Conservation (phyloP, 768 basidiomycete species). For the Leccinum obscurum region DNA sequence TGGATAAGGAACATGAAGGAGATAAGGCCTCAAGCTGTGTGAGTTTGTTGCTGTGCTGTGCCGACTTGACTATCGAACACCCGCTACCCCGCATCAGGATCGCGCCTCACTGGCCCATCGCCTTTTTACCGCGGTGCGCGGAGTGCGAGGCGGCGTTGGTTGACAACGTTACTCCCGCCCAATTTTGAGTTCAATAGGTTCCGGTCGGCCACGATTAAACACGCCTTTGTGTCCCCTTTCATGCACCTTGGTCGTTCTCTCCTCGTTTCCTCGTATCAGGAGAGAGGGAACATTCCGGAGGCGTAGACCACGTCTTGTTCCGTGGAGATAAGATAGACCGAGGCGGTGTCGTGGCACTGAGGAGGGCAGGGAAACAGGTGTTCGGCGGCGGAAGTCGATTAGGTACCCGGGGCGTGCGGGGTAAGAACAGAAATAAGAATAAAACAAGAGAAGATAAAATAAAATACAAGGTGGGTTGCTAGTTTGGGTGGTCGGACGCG, state of each 20-base stretch:
- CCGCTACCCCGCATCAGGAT: background rate
- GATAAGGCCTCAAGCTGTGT: conserved; percentile 1
- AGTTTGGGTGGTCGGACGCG: no score
- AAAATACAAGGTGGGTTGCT: background rate
- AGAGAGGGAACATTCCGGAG: background rate
- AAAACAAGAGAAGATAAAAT: background rate
- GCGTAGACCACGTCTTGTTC: conserved; percentile 2
- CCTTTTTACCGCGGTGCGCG: conserved; percentile 7
- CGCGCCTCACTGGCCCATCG: conserved; percentile 6
- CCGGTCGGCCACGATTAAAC: background rate
- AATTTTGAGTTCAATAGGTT: background rate
- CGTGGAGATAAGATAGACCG: conserved; percentile 6
- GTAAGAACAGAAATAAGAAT: background rate
- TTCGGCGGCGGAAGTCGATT: background rate
- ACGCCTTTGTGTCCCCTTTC: background rate
- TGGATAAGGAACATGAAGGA: conserved; percentile 4
- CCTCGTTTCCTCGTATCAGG: background rate
- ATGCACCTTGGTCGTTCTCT: background rate
- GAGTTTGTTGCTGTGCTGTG: background rate
- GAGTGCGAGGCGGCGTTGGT: background rate
- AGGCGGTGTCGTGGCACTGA: conserved; percentile 2
- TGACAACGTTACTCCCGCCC: background rate
- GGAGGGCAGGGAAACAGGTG: background rate
- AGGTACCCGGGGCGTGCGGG: background rate
- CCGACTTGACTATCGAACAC: background rate